Conservation (phyloP, 2,329 filamentous ascomycete genomes). For the Didymella glomerata region DNA sequence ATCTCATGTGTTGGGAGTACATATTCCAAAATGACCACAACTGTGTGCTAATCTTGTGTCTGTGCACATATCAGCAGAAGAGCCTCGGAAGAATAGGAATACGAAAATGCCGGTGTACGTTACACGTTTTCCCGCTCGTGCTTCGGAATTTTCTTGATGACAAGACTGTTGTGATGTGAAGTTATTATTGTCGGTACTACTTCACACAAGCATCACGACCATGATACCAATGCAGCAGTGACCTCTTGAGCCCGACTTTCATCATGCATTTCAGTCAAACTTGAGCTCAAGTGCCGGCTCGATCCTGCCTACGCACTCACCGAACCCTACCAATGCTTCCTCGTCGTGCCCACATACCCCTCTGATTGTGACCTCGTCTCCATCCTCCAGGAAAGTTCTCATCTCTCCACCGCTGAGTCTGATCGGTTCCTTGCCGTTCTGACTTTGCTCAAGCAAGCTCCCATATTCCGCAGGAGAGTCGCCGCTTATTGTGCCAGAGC, state of each 20-base stretch:
- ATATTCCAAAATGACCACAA: not conserved
- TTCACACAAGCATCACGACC: not conserved
- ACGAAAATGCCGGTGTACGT: not conserved
- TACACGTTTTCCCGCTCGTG: not conserved
- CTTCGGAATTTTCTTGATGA: not conserved
- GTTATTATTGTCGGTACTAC: not conserved
- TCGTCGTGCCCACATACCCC: slow-evolving; percentile 71
- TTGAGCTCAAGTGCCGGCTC: slow-evolving; percentile 45
- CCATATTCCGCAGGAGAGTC: slow-evolving; percentile 66
- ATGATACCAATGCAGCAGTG: not conserved
- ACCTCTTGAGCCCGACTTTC: not conserved
- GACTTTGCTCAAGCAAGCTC: slow-evolving; percentile 75
- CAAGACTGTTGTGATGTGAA: not conserved
- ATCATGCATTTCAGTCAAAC: slow-evolving; percentile 23
- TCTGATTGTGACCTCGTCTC: slow-evolving; percentile 72
- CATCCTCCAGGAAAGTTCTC: slow-evolving; percentile 76
- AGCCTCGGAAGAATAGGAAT: not conserved
- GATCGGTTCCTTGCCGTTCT: slow-evolving; percentile 72
- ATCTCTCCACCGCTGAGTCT: slow-evolving; percentile 70
- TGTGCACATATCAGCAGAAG: not conserved
- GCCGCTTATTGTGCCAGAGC: slow-evolving; percentile 81
- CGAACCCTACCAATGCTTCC: slow-evolving; percentile 77
- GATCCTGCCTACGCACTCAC: slow-evolving; percentile 73
- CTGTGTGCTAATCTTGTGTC: not conserved
- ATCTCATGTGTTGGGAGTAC: not conserved